A percentile compares a stretch with the other conserved stretches of the same genome.
Evolutionary conservation across 192 early-diverging fungal species (phyloP).

Genomic region (Coemansia sp.): DNA sequence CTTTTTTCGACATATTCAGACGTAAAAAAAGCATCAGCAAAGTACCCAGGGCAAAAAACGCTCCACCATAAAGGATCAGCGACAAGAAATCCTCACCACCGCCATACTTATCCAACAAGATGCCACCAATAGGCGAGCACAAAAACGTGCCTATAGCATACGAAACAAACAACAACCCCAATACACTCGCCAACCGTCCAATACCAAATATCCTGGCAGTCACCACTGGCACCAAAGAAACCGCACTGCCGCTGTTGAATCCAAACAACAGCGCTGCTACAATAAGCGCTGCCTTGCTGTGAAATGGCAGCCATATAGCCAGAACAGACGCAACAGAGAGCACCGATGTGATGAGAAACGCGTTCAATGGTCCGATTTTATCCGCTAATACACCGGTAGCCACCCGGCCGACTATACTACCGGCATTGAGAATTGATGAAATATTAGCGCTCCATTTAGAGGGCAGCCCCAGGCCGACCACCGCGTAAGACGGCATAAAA

Average conservation of each 20-base stretch:
- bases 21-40: background rate
- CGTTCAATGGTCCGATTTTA: conserved; percentile 24
- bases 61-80: conserved; percentile 30
- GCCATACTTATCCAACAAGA: conserved; percentile 35
- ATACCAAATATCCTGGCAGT: conserved; percentile 34
- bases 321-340: conserved; percentile 16
- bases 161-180: conserved; percentile 31
- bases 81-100: conserved; percentile 26
- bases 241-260: conserved; percentile 21
- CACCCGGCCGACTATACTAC: conserved; percentile 27
- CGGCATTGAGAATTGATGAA: conserved; percentile 35
- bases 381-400: conserved; percentile 22
- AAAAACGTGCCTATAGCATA: conserved; percentile 25
- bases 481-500: conserved; percentile 33
- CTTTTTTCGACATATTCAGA: background rate
- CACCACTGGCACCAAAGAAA: conserved; percentile 30
- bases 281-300: conserved; percentile 13
- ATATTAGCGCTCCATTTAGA: conserved; percentile 31
- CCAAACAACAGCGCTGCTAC: conserved; percentile 29
- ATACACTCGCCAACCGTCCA: conserved; percentile 28
- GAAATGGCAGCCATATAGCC: conserved; percentile 37
- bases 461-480: conserved; percentile 1
- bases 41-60: conserved; percentile 21
- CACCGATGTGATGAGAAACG: conserved; percentile 13
- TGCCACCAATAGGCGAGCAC: conserved; percentile 27